Base-by-base conservation (phyloP, 768 basidiomycete genomes). In the Sporobolomyces roseus region DNA sequence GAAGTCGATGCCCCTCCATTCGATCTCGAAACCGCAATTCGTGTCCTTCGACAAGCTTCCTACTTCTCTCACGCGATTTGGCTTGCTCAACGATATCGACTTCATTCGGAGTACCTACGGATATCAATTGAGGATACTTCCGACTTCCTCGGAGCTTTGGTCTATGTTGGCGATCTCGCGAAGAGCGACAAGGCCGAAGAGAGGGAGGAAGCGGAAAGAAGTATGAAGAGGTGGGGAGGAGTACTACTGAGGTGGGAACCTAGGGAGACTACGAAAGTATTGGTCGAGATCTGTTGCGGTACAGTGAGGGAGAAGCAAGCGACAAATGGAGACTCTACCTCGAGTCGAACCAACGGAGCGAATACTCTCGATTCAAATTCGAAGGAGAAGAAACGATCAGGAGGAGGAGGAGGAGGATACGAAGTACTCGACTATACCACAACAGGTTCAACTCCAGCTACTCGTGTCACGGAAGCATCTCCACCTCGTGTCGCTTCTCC, bases 41-140 rank as follows among this genome's bases (percentile, higher is more conserved):
- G 92, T 4, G 94, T 98, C 33, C 97, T 93, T 75, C 84, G 96
- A 32, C 94, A 98, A 78, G 94, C 93, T 2, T 91, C 92, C 0
- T 98, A 94, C 78, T 96, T 90, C 74, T 88, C 93, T 63, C 94
- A 98, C 76, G 94, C 94, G 1, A 85, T 87, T 1, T 98, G 93
- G 77, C 83, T 99, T 21, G 94, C 96, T 25, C 87, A 86, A 80
- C 90, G 91, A 77, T 98, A 92, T 78, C 86, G 88, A 35, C 80
- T 89, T 27, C 92, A 97, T 73, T 91, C 93, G 74, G 94, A 97
- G 73, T 97, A 92, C 78, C 78, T 99, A 46, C 83, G 90, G 65
- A 93, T 98, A 54, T 88, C 93, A 79, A 89, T 99, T 54, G 93
- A 98, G 78, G 96, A 98, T 79, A 86, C 88, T 1, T 86, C 85